Base-by-base conservation (phyloP, 345 rosid species). In the Hibiscus syriacus region DNA sequence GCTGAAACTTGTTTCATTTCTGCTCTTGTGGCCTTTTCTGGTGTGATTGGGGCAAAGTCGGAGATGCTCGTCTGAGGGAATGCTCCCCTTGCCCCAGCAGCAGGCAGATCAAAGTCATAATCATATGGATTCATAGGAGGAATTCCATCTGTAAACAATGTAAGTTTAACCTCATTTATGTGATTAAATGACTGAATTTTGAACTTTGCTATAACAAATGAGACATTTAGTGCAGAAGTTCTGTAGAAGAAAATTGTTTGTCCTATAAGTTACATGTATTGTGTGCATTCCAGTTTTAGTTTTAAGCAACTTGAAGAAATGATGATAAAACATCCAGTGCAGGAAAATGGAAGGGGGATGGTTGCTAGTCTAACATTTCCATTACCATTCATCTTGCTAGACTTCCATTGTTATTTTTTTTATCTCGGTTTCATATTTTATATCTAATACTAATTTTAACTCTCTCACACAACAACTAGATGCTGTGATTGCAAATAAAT, bases 41-140 rank as follows among this genome's bases (percentile, higher is more conserved):
- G 90, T 46, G 90, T 88, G 19, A 81, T 77, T 0, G 90, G 89
- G 53, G 80, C 74, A 62, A 85, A 84, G 11, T 71, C 71, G 6
- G 60, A 66, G 39, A 54, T 45, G 23, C 16, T 50, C 11, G 25
- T 52, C 7, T 16, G 25, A 7, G 72, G 70, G 75, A 49, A 63
- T 69, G 73, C 69, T 57, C 73, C 78, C 60, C 36, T 38, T 3
- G 36, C 64, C 17, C 43, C 67, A 7, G 75, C n/a, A n/a, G n/a
- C 67, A 53, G 73, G 69, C 49, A 74, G 74, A 67, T 80, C 73
- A 14, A 78, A 74, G 73, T 78, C 83, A 64, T 58, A 72, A 74
- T 78, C 83, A 66, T 55, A 72, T 13, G 72, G 59, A 7, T 64
- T 59, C 50, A 48, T 49, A 5, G 62, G 60, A 63, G 68, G 63